Conservation (phyloP, 345 rosid genomes). For the Syzygium grande region DNA sequence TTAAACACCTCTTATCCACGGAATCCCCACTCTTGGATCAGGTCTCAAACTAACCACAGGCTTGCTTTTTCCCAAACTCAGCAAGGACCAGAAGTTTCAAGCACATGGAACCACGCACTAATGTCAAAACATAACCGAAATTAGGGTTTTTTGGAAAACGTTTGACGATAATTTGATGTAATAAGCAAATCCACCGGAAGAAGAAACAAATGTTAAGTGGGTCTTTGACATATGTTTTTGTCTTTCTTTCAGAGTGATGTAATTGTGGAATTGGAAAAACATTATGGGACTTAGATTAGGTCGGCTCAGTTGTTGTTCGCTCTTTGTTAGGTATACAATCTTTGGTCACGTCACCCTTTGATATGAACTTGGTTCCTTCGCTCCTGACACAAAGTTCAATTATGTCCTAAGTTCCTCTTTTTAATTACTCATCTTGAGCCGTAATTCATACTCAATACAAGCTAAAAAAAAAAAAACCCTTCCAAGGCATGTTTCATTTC, state of each 20-base stretch:
- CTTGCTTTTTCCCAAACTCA: not conserved
- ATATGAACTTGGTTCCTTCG: constrained; percentile 35
- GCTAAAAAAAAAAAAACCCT: not conserved
- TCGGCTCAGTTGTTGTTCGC: not conserved
- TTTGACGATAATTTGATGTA: not conserved
- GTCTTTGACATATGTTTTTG: constrained; percentile 16
- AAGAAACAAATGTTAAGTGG: constrained; percentile 19
- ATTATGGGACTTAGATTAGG: not conserved
- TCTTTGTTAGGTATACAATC: constrained; percentile 27
- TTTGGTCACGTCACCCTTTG: constrained; percentile 48
- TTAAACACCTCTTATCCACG: not conserved
- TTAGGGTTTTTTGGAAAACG: not conserved
- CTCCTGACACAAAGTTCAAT: constrained; percentile 13
- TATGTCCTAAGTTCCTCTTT: not conserved
- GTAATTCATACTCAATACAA: not conserved
- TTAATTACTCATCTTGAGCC: not conserved
- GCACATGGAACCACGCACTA: not conserved
- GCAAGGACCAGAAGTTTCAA: not conserved
- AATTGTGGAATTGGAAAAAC: not conserved
- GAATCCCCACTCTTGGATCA: not conserved
- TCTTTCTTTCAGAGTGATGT: not conserved
- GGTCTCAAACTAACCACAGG: not conserved
- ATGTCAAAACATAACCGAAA: not conserved
- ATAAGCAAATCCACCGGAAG: not conserved
- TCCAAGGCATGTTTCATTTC: not conserved